phyloP scores from a whole-genome alignment of 495 filamentous ascomycete species.

The Aspergillus haitiensis region DNA sequence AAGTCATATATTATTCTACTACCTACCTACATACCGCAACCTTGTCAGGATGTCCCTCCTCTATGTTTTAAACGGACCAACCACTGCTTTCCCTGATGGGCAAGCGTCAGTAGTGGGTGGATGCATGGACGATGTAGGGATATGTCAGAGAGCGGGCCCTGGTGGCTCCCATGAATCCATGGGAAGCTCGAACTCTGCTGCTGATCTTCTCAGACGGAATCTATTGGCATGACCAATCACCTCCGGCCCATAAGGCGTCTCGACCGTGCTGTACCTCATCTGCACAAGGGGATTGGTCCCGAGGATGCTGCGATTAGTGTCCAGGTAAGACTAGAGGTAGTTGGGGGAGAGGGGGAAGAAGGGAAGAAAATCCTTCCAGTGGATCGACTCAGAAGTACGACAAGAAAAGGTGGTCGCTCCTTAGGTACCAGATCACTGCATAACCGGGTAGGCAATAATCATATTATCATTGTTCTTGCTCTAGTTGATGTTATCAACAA shows the following conservation, averaged over 20 bases:
- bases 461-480: no score
- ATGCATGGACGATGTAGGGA: conserved; percentile 13
- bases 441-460: no score
- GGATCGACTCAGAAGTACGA: conserved; percentile 3
- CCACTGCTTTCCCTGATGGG: conserved; percentile 15
- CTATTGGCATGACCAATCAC: conserved; percentile 20
- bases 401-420: neutral
- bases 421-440: no score
- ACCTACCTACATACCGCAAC: conserved; percentile 1
- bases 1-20: conserved; percentile 1
- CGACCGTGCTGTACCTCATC: conserved; percentile 7
- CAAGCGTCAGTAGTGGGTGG: conserved; percentile 11
- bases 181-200: conserved; percentile 22
- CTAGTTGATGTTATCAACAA: no score
- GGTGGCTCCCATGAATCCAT: conserved; percentile 25
- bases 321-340: neutral
- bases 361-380: conserved; percentile 1
- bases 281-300: conserved; percentile 20
- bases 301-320: conserved; percentile 6
- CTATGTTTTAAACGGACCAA: conserved; percentile 13
- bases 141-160: conserved; percentile 12
- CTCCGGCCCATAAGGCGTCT: conserved; percentile 10
- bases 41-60: conserved; percentile 19
- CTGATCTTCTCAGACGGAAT: conserved; percentile 27
- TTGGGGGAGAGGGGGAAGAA: conserved; percentile 3